Conservation (phyloP, 805 yeast genomes). For the Suhomyces prunicola region DNA sequence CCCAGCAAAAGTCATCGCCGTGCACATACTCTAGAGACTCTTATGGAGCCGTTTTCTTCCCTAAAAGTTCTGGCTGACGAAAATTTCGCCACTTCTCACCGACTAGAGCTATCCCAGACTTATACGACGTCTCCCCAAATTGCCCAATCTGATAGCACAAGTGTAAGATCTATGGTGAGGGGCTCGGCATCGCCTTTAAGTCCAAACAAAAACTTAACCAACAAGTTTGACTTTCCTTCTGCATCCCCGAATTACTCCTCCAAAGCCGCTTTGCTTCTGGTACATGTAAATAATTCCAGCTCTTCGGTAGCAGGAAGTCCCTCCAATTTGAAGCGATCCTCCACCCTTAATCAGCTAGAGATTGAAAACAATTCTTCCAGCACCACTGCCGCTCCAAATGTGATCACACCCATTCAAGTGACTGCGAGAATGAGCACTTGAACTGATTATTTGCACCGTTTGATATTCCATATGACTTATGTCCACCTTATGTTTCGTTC, state of each 20-base stretch:
- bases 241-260: slow-evolving; percentile 8
- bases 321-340: slow-evolving; percentile 28
- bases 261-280: slow-evolving; percentile 13
- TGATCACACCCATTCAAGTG: slow-evolving; percentile 41
- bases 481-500: background rate
- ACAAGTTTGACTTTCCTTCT: slow-evolving; percentile 12
- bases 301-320: slow-evolving; percentile 19
- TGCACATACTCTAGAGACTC: slow-evolving; percentile 12
- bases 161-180: slow-evolving; percentile 7
- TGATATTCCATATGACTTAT: background rate
- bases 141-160: slow-evolving; percentile 9
- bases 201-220: slow-evolving; percentile 16
- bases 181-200: slow-evolving; percentile 18
- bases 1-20: slow-evolving; percentile 8
- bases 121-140: slow-evolving; percentile 13
- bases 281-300: slow-evolving; percentile 15
- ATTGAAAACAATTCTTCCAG: slow-evolving; percentile 23
- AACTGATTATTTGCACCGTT: background rate
- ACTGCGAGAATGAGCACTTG: slow-evolving; percentile 39
- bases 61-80: slow-evolving; percentile 6
- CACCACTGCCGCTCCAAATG: slow-evolving; percentile 31
- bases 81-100: slow-evolving; percentile 4
- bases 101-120: slow-evolving; percentile 19
- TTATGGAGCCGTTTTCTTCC: slow-evolving; percentile 15
- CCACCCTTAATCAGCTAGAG: slow-evolving; percentile 31